Evolutionary conservation across 1,284 basidiomycete species (phyloP).

Genomic region (Trichosporon asahii): DNA sequence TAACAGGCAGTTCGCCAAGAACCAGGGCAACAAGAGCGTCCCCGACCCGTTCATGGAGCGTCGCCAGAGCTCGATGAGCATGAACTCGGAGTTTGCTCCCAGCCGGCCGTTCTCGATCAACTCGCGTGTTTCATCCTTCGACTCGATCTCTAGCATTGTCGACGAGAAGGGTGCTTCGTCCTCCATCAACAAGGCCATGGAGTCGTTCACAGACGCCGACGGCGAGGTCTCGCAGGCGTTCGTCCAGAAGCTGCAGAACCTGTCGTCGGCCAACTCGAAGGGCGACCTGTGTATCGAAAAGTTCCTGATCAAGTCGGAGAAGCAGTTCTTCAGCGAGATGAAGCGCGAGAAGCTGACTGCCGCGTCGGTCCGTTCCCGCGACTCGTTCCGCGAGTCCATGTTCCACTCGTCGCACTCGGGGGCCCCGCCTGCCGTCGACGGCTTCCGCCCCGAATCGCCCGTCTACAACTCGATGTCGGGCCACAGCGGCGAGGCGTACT

Average conservation of each 20-base stretch:
- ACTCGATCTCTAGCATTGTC: conserved; percentile 81
- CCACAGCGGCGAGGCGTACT: conserved; percentile 31
- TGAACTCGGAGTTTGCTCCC: conserved; percentile 52
- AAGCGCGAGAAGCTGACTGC: conserved; percentile 67
- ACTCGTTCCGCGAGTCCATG: conserved; percentile 56
- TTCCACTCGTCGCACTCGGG: conserved; percentile 19
- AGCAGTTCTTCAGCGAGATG: conserved; percentile 84
- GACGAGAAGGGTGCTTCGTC: conserved; percentile 86
- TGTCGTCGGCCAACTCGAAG: conserved; percentile 82
- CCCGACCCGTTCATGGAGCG: conserved; percentile 74
- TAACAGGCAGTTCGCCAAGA: conserved; percentile 73
- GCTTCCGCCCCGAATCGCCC: conserved; percentile 64
- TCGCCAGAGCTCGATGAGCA: conserved; percentile 37
- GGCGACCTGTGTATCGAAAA: conserved; percentile 86
- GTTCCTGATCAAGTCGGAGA: conserved; percentile 82
- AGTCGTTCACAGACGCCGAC: conserved; percentile 87
- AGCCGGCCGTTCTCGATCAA: conserved; percentile 72
- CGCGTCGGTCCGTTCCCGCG: conserved; percentile 60
- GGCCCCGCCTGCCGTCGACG: conserved; percentile 61
- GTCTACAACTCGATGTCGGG: conserved; percentile 45
- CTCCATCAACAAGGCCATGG: conserved; percentile 85
- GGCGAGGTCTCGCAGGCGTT: conserved; percentile 85
- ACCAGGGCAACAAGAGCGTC: conserved; percentile 63
- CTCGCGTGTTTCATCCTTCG: conserved; percentile 73
- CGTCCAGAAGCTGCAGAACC: conserved; percentile 72